Evolutionary conservation across 2,329 filamentous ascomycete species (phyloP).

Genomic region (Colletotrichum theobromicola): DNA sequence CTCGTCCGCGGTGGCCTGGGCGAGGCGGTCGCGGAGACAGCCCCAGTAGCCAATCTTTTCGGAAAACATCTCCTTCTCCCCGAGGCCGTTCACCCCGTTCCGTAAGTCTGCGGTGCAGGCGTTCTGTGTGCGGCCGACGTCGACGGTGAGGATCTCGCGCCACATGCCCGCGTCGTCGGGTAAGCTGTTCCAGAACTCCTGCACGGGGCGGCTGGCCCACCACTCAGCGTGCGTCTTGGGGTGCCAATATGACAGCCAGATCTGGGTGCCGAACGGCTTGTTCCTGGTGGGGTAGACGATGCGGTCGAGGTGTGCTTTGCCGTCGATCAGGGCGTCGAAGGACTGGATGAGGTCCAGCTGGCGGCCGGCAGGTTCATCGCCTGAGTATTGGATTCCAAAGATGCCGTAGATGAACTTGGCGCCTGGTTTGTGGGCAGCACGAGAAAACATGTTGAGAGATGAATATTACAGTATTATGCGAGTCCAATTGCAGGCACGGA

Average conservation of each 20-base stretch:
- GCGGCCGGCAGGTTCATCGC: neutral
- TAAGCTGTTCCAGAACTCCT: neutral
- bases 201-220: neutral
- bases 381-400: neutral
- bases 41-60: neutral
- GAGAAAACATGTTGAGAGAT: neutral
- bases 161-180: neutral
- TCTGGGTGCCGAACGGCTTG: neutral
- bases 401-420: neutral
- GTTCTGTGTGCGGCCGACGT: neutral
- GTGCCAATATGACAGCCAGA: neutral
- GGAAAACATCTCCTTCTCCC: neutral
- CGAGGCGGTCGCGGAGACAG: neutral
- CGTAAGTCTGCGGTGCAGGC: neutral
- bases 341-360: neutral
- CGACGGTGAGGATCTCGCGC: neutral
- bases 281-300: neutral
- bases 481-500: rapidly evolving
- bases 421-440: neutral
- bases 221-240: neutral
- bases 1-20: neutral
- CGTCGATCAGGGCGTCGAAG: neutral
- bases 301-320: neutral
- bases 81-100: neutral
- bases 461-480: neutral